Base-by-base conservation (phyloP, 768 basidiomycete species). In the Boletus fagicola region DNA sequence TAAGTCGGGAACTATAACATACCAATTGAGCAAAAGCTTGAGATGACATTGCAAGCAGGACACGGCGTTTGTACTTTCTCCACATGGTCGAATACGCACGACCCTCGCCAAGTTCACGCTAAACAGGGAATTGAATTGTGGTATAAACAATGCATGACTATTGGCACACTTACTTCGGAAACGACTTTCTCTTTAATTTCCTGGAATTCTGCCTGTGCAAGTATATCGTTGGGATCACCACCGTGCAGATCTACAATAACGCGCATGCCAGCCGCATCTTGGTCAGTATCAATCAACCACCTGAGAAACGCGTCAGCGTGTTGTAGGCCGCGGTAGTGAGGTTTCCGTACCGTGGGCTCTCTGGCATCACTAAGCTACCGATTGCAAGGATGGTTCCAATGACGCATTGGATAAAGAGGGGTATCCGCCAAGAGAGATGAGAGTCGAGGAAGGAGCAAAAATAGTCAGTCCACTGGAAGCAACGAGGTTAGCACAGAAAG, bases 1-100 rank as follows among this genome's bases (percentile, higher is more conserved):
- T 22, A 33, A 16, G 13, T 39, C 4, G 22, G 48, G n/a, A 36
- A 53, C 30, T 24, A 15, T 35, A 40, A 79, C 91, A 58, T 61
- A 93, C 94, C 67, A 97, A 76, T 68, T 97, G 95, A 43, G 95
- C 95, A 73, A 97, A 96, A 42, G 92, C 90, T 71, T 97, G 95
- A 54, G 92, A 92, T 20, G 90, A 92, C 92, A 95, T 95, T 16
- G 95, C 95, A 46, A 98, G 83, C 60, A 97, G 70, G 12, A 98
- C 94, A 35, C 94, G 80, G 31, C 87, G 85, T 66, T 88, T 88
- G 70, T 98, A 97, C 64, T 83, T 82, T 63, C 73, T 84, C 93
- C 94, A 98, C 86, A 98, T 90, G 39, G 79, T 78, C 31, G 68
- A 65, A 73, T 98, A 98, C 2, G 85, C 81, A 47, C 92, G 81